Evolutionary conservation across 768 basidiomycete species (phyloP), one percentile per base, ranked within the genome.

Genomic region (Leccinellum albellum): DNA sequence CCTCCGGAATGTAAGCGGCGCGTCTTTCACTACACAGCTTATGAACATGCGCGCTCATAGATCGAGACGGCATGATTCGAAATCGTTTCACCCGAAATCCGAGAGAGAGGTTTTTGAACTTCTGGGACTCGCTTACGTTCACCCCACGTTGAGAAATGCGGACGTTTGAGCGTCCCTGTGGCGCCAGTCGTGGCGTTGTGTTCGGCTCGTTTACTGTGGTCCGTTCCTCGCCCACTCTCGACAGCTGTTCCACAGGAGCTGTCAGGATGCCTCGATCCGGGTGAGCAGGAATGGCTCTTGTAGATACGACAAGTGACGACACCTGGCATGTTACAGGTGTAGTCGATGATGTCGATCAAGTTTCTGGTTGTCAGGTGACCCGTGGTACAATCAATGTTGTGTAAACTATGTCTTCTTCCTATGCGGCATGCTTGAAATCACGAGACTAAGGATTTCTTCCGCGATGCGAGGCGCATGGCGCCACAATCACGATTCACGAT

Each of bases 21-120:
- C 17, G 26, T 31, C 29, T n/a, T 9, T 45, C 28, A 35, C 17
- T 29, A 23, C n/a, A 20, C 33, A 21, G 42, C 8, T 48, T 32
- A 53, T 26, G 3, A 47, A 28, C 17, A 28, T 52, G 24, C 12
- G 54, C 46, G 51, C 33, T 14, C 20, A 56, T 44, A 51, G 49
- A 46, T 90, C 82, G 1, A 80, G 86, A 54, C 77, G 83, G 17
- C 79, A 81, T 50, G 87, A 91, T 68, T 85, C 86, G 14, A 81
- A 81, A 61, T 64, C 73, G 2, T 81, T 85, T 58, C 74, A 75
- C 52, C 86, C 88, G 3, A 80, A 74, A 55, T 85, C 81, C 50
- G 91, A 92, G 65, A 71, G 80, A 60, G 87, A 89, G 31, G 84
- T 89, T 1, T 94, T 93, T 63, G 79, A 84, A 29, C 73, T 87